Base-by-base conservation (phyloP, 2,329 filamentous ascomycete genomes). In the Colletotrichum musicola region DNA sequence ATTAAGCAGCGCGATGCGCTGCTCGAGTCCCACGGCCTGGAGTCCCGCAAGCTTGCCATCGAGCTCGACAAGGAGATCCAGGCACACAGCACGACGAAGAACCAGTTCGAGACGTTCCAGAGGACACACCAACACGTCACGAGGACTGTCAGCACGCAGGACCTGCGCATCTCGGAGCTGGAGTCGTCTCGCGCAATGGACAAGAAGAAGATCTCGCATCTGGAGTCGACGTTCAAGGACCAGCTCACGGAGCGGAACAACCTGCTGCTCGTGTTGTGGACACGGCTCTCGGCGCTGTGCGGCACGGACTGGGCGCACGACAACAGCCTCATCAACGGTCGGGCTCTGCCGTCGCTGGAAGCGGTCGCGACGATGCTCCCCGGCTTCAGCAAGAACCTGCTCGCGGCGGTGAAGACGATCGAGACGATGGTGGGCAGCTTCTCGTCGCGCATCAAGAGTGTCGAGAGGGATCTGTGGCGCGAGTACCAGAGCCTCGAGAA, bases 271-370 rank as follows among this genome's bases (percentile, higher is more conserved):
- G 87, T 90, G n/a, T 83, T 98, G 5, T 99, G 96, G 96, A 95
- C 95, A 71, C 89, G 93, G 53, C 86, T 99, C 9, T 95, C 93
- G 4, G 86, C 89, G 0, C 86, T 98, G 50, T 98, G 96, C 75
- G 96, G 96, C 12, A 88, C 90, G 0, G 96, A 98, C 76, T 99
- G 96, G 95, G 89, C 93, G 4, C 93, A 97, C 78, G 90, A 92
- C 75, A 95, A 98, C 79, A 92, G 92, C 64, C 88, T 97, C 25
- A 93, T 98, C 76, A 95, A 96, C 74, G 93, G 94, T 20, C 93
- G 95, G 68, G 89, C 88, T 1, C 82, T 97, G 6, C 94, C 95
- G 0, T 94, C 92, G 13, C 86, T 97, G 40, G 95, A 98, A 75
- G 90, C 94, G 14, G 92, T 99, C 70, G 90, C 91, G 1, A 95